Conservation (phyloP, 139 green algal genomes). For the Pleodorina starrii region DNA sequence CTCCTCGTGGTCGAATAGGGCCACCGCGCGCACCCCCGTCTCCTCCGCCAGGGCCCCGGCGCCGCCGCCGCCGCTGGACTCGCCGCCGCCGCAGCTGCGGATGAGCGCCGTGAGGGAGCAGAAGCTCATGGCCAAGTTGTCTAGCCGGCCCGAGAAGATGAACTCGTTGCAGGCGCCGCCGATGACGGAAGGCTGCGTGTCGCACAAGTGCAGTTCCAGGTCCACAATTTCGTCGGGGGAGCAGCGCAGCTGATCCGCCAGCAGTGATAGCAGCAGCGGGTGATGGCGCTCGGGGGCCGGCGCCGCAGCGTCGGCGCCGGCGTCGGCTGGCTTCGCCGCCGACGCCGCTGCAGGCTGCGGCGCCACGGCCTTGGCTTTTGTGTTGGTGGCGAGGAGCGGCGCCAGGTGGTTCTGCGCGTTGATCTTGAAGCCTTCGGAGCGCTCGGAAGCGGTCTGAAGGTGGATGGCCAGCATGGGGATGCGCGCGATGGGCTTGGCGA, state of each 20-base stretch:
- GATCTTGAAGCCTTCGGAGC: constrained; percentile 90
- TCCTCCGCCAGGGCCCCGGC: constrained; percentile 73
- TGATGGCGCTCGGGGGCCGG: constrained; percentile 75
- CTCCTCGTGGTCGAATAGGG: constrained; percentile 98
- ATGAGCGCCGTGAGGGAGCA: constrained; percentile 79
- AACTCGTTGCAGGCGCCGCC: constrained; percentile 89
- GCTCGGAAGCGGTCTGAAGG: constrained; percentile 74
- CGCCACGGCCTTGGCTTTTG: constrained; percentile 50
- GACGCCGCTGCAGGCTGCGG: neutral
- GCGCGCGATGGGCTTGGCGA: constrained; percentile 86
- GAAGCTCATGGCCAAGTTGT: constrained; percentile 94
- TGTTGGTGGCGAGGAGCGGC: constrained; percentile 28
- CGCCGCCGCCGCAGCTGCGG: constrained; percentile 51
- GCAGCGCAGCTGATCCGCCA: constrained; percentile 68
- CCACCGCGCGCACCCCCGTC: constrained; percentile 81
- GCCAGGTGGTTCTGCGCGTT: constrained; percentile 74
- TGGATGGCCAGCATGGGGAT: constrained; percentile 79
- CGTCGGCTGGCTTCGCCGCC: neutral
- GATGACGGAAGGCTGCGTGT: constrained; percentile 81
- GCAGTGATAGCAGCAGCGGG: constrained; percentile 78
- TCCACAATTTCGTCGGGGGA: constrained; percentile 86
- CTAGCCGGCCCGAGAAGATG: constrained; percentile 92
- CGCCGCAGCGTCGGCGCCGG: neutral
- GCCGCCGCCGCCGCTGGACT: neutral
- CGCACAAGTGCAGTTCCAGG: constrained; percentile 96